These are phyloP conservation scores for Cordyceps tenuipes DNA, from an alignment of 2,329 filamentous ascomycete genomes.

Conservation along the genomic window DNA sequence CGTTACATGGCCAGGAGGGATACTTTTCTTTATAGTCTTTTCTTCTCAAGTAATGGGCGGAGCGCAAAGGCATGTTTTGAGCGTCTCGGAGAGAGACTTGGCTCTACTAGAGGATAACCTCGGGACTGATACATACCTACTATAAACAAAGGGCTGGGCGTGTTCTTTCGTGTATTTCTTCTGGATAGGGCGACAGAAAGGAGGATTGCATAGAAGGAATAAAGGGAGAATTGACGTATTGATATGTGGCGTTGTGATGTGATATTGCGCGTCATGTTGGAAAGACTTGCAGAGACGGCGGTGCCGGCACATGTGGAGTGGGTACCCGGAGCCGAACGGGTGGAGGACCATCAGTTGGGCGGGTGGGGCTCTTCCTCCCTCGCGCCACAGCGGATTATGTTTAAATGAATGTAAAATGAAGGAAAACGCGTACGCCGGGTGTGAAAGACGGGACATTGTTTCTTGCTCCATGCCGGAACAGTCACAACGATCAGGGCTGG, in stretches of 20 bases:
- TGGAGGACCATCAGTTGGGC: neutral
- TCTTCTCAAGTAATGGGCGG: neutral
- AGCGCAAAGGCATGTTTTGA: neutral
- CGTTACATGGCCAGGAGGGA: neutral
- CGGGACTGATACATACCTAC: conserved; percentile 1
- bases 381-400: neutral
- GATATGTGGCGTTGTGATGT: neutral
- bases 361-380: neutral
- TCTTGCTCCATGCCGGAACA: no score
- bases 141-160: neutral
- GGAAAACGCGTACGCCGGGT: neutral
- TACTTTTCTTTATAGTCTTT: neutral
- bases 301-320: neutral
- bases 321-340: conserved; percentile 1
- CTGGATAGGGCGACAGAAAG: neutral
- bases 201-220: neutral
- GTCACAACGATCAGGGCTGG: neutral
- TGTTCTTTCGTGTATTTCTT: neutral
- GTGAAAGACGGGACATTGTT: neutral
- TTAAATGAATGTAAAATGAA: neutral
- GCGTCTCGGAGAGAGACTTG: neutral
- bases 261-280: neutral
- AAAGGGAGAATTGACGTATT: neutral
- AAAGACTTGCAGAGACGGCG: neutral
- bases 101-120: neutral